These are phyloP conservation scores for Nymphaea colorata DNA, from an alignment of 164 flowering plant genomes.

Conservation along the genomic window DNA sequence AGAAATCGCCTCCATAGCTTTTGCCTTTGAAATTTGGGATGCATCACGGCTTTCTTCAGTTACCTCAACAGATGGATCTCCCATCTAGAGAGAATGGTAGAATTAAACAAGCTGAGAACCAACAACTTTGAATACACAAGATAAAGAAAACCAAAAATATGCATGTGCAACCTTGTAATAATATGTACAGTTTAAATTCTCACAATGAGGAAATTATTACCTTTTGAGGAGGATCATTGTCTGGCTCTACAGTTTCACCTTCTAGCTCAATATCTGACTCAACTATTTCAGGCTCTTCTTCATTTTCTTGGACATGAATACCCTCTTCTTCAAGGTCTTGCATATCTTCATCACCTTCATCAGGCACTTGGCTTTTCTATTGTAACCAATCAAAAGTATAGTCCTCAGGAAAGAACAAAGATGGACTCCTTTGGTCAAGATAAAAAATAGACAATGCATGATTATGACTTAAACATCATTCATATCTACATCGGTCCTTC, in stretches of 20 bases:
- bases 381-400: background rate
- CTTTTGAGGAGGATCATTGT: conserved; percentile 86
- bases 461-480: too few relatives aligned
- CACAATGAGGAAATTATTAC: conserved; percentile 14
- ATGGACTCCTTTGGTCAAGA: background rate
- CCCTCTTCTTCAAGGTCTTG: conserved; percentile 21
- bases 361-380: conserved; percentile 37
- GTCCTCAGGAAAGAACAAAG: background rate
- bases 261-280: conserved; percentile 92
- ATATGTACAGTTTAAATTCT: background rate
- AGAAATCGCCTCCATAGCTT: conserved; percentile 85
- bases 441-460: too few relatives aligned
- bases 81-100: conserved; percentile 45
- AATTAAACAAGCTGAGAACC: background rate
- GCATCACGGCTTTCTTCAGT: conserved; percentile 86
- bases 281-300: conserved; percentile 42
- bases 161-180: background rate
- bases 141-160: background rate
- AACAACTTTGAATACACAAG: background rate
- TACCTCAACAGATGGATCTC: conserved; percentile 74
- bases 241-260: conserved; percentile 80
- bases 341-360: conserved; percentile 40
- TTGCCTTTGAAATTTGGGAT: conserved; percentile 58
- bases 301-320: background rate
- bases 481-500: too few relatives aligned